A percentile compares a stretch with the other conserved stretches of the same genome.
Evolutionary conservation across 768 basidiomycete genomes (phyloP).

Genomic region (Auricularia heimuer): DNA sequence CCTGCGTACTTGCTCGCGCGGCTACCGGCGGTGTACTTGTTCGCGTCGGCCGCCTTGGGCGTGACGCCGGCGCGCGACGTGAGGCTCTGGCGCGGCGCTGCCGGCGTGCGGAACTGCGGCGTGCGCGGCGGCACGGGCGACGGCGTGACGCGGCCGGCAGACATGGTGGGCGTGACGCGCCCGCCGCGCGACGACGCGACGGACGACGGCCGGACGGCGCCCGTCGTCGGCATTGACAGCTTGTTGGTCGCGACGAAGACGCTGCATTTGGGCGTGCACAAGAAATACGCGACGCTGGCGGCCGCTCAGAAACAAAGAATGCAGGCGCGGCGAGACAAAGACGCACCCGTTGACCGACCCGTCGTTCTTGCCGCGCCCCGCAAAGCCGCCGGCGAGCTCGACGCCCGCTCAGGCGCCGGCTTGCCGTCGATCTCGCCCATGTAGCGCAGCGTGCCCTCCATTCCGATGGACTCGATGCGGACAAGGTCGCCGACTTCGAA

Average conservation of each 20-base stretch:
- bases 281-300: slow-evolving; percentile 46
- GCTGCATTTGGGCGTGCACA: slow-evolving; percentile 75
- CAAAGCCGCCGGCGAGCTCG: slow-evolving; percentile 74
- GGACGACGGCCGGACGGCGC: slow-evolving; percentile 57
- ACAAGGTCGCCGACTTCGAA: slow-evolving; percentile 77
- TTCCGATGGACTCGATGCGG: slow-evolving; percentile 77
- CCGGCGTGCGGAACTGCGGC: not conserved
- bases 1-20: slow-evolving; percentile 76
- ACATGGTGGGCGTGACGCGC: slow-evolving; percentile 28
- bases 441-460: slow-evolving; percentile 75
- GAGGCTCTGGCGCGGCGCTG: slow-evolving; percentile 1
- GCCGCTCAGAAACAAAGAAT: not conserved
- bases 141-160: slow-evolving; percentile 48
- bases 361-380: slow-evolving; percentile 92
- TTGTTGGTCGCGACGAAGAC: slow-evolving; percentile 83
- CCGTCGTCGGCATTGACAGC: slow-evolving; percentile 67
- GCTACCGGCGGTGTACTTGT: slow-evolving; percentile 67
- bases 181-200: slow-evolving; percentile 59
- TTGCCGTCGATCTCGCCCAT: slow-evolving; percentile 85
- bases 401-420: slow-evolving; percentile 90
- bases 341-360: slow-evolving; percentile 81
- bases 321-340: slow-evolving; percentile 7
- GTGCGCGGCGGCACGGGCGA: slow-evolving; percentile 18
- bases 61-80: not conserved
- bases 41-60: slow-evolving; percentile 13